These are phyloP conservation scores for Dalbergia oliveri DNA, from an alignment of 306 rosid genomes.

Conservation along the genomic window DNA sequence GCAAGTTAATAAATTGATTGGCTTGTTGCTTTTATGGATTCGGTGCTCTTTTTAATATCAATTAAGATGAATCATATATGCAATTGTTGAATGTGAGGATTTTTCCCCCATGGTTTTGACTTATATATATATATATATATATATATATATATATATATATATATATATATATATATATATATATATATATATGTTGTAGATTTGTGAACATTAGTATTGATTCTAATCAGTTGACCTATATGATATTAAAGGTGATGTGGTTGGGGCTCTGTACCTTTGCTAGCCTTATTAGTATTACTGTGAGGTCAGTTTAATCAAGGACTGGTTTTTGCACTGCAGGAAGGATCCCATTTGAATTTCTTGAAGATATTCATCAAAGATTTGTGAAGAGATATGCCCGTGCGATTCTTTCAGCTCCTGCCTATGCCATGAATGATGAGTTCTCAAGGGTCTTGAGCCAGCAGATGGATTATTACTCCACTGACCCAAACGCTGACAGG, in stretches of 20 bases:
- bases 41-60: neutral
- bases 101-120: too few species aligned
- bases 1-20: neutral
- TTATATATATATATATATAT: too few species aligned
- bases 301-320: neutral
- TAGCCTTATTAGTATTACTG: neutral
- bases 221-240: neutral
- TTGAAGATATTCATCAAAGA: slow-evolving; percentile 86
- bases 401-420: slow-evolving; percentile 80
- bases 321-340: slow-evolving; percentile 58
- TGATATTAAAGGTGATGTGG: neutral
- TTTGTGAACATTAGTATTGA: neutral
- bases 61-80: neutral
- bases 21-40: neutral
- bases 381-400: slow-evolving; percentile 86
- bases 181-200: too few species aligned
- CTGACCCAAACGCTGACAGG: slow-evolving; percentile 87
- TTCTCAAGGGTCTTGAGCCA: slow-evolving; percentile 89
- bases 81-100: neutral
- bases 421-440: slow-evolving; percentile 93
- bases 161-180: too few species aligned
- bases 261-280: neutral
- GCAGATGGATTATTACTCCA: slow-evolving; percentile 88
- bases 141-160: too few species aligned
- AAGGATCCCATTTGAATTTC: slow-evolving; percentile 86